Conservation (phyloP, 768 basidiomycete species). For the Suillus bovinus region DNA sequence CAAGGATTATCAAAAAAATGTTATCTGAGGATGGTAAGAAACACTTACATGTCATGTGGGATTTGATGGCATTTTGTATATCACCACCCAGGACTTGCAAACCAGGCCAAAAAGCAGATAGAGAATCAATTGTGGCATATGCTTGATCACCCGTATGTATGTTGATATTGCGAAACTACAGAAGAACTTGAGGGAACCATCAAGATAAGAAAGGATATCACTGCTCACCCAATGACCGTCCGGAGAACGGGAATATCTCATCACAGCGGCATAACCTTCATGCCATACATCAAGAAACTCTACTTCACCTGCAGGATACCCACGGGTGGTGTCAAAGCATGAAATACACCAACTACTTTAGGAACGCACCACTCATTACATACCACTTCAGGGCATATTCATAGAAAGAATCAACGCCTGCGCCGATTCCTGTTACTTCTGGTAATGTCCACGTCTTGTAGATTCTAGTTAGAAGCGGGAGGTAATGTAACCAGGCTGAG, state of each 20-base stretch:
- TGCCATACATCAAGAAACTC: conserved; percentile 85
- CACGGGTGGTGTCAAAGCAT: conserved; percentile 18
- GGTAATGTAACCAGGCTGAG: conserved; percentile 16
- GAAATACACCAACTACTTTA: conserved; percentile 10
- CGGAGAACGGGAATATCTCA: conserved; percentile 77
- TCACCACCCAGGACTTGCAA: conserved; percentile 87
- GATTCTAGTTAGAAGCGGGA: conserved; percentile 12
- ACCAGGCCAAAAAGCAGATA: conserved; percentile 98
- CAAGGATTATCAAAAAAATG: conserved; percentile 9
- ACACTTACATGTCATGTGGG: conserved; percentile 83
- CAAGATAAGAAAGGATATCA: neutral
- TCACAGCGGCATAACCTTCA: conserved; percentile 78
- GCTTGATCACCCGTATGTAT: conserved; percentile 75
- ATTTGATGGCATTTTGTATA: conserved; percentile 85
- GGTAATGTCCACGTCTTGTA: conserved; percentile 69
- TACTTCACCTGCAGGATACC: conserved; percentile 55
- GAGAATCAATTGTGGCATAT: conserved; percentile 84
- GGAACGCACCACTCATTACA: conserved; percentile 67
- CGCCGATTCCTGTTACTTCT: conserved; percentile 81
- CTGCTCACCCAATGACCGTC: conserved; percentile 83
- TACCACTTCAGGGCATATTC: conserved; percentile 96
- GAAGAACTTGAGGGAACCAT: conserved; percentile 5
- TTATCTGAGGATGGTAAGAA: neutral
- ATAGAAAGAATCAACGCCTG: conserved; percentile 94
- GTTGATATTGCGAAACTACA: conserved; percentile 83